Conservation (phyloP, 768 basidiomycete species). For the Podaxis carcinomalis region DNA sequence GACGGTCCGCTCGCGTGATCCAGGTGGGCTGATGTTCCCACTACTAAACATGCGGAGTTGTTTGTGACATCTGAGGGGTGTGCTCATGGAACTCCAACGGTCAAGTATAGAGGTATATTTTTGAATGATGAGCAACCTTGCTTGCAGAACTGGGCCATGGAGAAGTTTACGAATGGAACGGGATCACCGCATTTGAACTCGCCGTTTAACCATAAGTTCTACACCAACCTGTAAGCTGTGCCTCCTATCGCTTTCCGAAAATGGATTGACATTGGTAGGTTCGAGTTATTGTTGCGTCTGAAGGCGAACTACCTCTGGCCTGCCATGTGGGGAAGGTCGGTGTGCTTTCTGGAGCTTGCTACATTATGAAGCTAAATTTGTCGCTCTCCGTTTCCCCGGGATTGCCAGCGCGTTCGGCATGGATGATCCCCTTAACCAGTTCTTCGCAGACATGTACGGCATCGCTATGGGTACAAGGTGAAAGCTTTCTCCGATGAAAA, state of each 20-base stretch:
- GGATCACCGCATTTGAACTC: conserved; percentile 43
- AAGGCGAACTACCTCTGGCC: conserved; percentile 73
- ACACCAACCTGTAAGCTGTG: conserved; percentile 42
- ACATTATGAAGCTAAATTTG: background rate
- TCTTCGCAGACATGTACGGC: conserved; percentile 57
- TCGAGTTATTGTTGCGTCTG: conserved; percentile 59
- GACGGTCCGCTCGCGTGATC: background rate
- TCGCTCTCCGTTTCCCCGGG: conserved; percentile 9
- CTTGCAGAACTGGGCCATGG: conserved; percentile 64
- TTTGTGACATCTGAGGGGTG: conserved; percentile 41
- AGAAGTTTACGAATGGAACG: conserved; percentile 62
- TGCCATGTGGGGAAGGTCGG: conserved; percentile 40
- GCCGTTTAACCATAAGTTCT: conserved; percentile 61
- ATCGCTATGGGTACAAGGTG: conserved; percentile 68
- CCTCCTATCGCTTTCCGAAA: background rate
- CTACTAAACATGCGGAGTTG: conserved; percentile 41
- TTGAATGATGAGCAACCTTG: conserved; percentile 75
- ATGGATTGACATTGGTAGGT: conserved; percentile 29
- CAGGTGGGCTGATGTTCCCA: conserved; percentile 77
- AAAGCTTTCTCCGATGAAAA: background rate
- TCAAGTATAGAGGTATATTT: conserved; percentile 69
- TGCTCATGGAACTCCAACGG: conserved; percentile 56
- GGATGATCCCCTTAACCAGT: conserved; percentile 58
- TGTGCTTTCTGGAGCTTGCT: background rate
- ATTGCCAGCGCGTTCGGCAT: conserved; percentile 41